Percentiles rank a stretch among this genome's conserved stretches.
phyloP scores from a whole-genome alignment of 2,329 filamentous ascomycete genomes.

The Dissoconium aciculare region DNA sequence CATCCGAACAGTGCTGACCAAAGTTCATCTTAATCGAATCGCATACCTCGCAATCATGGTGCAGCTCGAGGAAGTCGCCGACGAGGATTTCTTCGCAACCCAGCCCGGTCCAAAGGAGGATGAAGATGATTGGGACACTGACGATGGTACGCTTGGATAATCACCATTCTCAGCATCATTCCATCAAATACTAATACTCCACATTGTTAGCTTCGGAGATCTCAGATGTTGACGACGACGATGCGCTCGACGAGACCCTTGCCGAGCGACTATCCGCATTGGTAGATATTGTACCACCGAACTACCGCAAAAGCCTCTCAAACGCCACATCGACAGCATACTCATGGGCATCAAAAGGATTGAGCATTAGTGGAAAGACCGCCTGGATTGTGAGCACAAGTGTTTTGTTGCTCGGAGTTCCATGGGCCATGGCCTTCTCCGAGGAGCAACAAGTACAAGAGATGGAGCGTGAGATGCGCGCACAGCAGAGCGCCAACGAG shows the following conservation, averaged over 20 bases:
- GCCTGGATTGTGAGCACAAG: constrained; percentile 86
- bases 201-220: constrained; percentile 56
- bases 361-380: constrained; percentile 66
- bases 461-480: constrained; percentile 94
- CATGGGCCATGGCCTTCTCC: constrained; percentile 79
- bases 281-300: constrained; percentile 32
- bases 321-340: constrained; percentile 36
- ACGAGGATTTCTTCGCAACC: constrained; percentile 75
- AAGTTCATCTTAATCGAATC: too few species aligned
- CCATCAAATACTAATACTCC: constrained; percentile 6
- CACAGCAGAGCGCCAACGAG: constrained; percentile 84
- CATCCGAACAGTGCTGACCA: too few species aligned
- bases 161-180: constrained; percentile 1
- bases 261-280: constrained; percentile 30
- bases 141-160: constrained; percentile 55
- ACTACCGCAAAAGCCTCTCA: constrained; percentile 28
- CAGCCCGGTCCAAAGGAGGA: constrained; percentile 51
- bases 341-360: constrained; percentile 43
- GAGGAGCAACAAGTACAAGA: constrained; percentile 95
- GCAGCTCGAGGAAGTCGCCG: constrained; percentile 89
- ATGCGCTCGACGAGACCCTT: constrained; percentile 32
- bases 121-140: constrained; percentile 74
- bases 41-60: constrained; percentile 61
- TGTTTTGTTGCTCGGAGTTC: constrained; percentile 77
- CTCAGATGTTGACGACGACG: constrained; percentile 51